Evolutionary conservation across 2,329 filamentous ascomycete species (phyloP), one percentile per base, ranked within the genome.

Genomic region (Phyllosticta citribraziliensis): DNA sequence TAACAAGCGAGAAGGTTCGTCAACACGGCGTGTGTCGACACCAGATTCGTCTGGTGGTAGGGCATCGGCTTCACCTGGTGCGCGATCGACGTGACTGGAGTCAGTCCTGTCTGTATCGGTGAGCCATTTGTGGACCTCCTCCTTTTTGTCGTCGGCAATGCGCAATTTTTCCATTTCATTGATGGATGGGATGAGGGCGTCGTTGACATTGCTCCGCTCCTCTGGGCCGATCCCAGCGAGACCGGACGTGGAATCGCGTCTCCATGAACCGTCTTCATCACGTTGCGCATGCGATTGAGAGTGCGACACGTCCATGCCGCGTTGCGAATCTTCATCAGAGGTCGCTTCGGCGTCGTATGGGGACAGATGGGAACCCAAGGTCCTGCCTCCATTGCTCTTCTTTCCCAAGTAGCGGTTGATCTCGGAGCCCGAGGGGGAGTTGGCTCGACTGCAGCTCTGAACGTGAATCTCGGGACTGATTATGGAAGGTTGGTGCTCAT

Each of bases 81-180:
- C 6, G 27, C 27, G 27, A 6, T 30, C 27, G 6, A 30, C 9
- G 27, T 30, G 27, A 30, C 27, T 30, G 27, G 72, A 71, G 8
- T 70, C 69, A 51, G 50, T 19, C 20, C 22, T 30, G 52, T 75
- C 60, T 75, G 72, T 60, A 71, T 76, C 58, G 71, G 14, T 76
- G 3, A 82, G 75, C 82, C 82, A 84, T 22, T 76, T 72, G 57
- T 76, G 74, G 35, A 84, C 81, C 58, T 82, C 79, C 9, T 75
- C 73, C 62, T 82, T 82, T 66, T 78, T 82, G 57, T 82, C 78
- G 3, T 77, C 74, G 33, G 76, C 70, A 35, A 77, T 71, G 56
- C 78, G 75, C 62, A 77, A 72, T 52, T 77, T 71, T 55, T 78
- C 75, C 56, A 82, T 70, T 25, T 84, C 80, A 55, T 81, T 79